These are phyloP conservation scores for Krasilnikovozyma curviuscula DNA, from an alignment of 768 basidiomycete genomes.

Conservation along the genomic window DNA sequence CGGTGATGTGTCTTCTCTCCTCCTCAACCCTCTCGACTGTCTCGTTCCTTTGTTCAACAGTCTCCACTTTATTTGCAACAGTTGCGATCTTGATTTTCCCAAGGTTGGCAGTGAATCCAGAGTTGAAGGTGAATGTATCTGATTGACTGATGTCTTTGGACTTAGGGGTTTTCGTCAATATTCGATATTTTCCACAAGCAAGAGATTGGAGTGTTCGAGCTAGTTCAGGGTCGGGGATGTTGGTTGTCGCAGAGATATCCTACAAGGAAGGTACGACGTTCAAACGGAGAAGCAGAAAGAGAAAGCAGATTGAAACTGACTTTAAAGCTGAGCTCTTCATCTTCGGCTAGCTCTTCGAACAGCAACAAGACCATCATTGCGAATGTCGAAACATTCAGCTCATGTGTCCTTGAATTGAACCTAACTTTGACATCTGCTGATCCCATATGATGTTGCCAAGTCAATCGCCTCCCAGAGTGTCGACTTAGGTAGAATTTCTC, in stretches of 20 bases:
- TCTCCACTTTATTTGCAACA: conserved; percentile 72
- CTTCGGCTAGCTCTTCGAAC: conserved; percentile 53
- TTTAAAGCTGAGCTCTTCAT: conserved; percentile 54
- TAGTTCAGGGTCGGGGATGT: conserved; percentile 55
- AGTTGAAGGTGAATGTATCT: conserved; percentile 82
- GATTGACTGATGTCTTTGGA: conserved; percentile 54
- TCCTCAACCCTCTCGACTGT: conserved; percentile 80
- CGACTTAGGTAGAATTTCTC: conserved; percentile 74
- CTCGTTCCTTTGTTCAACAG: conserved; percentile 64
- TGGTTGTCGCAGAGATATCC: conserved; percentile 66
- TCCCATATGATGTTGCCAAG: conserved; percentile 79
- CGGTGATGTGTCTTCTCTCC: conserved; percentile 69
- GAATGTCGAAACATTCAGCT: conserved; percentile 80
- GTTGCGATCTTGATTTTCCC: conserved; percentile 87
- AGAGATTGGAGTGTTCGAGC: conserved; percentile 87
- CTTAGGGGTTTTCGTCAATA: conserved; percentile 76
- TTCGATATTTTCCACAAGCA: conserved; percentile 82
- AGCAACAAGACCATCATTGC: conserved; percentile 70
- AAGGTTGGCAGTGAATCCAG: conserved; percentile 54
- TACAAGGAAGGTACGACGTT: conserved; percentile 22
- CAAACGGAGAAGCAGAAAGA: background rate
- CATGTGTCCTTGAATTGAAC: conserved; percentile 64
- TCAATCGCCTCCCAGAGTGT: conserved; percentile 73
- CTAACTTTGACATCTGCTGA: conserved; percentile 68
- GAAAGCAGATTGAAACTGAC: conserved; percentile 31